A percentile compares a stretch with the other conserved stretches of the same genome.
phyloP scores from a whole-genome alignment of 768 basidiomycete species.

The Auriscalpium microsporum region DNA sequence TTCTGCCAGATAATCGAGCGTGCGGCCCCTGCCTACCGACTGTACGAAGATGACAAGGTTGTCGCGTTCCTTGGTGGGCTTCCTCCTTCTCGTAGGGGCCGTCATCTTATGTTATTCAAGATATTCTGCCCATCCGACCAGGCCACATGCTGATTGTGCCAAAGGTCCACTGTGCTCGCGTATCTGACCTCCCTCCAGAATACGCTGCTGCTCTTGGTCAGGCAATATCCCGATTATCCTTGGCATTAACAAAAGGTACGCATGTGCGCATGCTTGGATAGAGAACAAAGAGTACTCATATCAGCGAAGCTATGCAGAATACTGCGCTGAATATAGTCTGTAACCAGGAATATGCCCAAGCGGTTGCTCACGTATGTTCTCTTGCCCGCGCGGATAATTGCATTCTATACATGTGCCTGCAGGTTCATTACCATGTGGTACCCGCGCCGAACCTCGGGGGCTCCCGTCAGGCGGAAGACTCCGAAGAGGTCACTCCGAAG shows the following conservation, averaged over 20 bases:
- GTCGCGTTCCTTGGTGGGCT: constrained; percentile 55
- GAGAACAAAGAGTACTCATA: too few species aligned
- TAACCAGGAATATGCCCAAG: constrained; percentile 77
- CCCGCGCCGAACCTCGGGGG: constrained; percentile 48
- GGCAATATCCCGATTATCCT: constrained; percentile 52
- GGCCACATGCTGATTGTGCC: constrained; percentile 70
- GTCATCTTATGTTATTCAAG: constrained; percentile 24
- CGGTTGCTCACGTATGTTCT: constrained; percentile 58
- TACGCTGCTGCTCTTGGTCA: constrained; percentile 50
- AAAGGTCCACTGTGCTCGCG: constrained; percentile 48
- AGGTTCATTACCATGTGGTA: constrained; percentile 76
- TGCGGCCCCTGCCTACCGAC: constrained; percentile 36
- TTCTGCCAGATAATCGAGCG: constrained; percentile 60
- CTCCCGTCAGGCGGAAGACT: constrained; percentile 1
- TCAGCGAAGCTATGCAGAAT: constrained; percentile 43
- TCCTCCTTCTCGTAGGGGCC: background rate
- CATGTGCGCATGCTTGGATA: too few species aligned
- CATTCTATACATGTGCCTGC: background rate
- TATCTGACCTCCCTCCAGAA: constrained; percentile 59
- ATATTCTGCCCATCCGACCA: constrained; percentile 56
- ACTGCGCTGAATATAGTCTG: constrained; percentile 69
- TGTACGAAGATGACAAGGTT: constrained; percentile 57
- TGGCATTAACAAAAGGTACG: constrained; percentile 54
- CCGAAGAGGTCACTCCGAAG: constrained; percentile 10
- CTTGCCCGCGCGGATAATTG: background rate